Evolutionary conservation across 768 basidiomycete species (phyloP).

Genomic region (Suillus hirtellus): DNA sequence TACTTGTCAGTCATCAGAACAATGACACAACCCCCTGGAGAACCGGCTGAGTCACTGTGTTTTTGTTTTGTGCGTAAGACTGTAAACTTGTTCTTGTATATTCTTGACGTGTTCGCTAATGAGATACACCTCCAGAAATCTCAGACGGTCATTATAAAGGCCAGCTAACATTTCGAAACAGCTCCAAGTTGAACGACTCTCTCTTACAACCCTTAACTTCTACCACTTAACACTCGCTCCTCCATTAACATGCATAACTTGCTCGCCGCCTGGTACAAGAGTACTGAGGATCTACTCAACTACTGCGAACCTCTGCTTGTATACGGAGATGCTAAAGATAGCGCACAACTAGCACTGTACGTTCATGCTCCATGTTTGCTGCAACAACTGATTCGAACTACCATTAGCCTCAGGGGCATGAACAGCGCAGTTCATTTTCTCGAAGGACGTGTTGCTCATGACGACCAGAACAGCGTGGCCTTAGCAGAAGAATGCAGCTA

Average conservation of each 20-base stretch:
- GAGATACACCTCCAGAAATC: neutral
- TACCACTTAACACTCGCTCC: neutral
- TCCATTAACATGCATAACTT: neutral
- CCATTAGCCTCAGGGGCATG: neutral
- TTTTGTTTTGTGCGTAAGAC: neutral
- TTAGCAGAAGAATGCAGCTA: neutral
- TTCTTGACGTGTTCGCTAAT: neutral
- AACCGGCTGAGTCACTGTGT: neutral
- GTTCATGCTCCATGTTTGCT: neutral
- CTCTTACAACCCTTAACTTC: neutral
- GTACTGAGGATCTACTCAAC: neutral
- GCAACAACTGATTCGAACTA: neutral
- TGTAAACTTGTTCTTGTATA: neutral
- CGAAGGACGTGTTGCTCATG: neutral
- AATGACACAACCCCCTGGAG: neutral
- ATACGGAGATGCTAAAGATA: neutral
- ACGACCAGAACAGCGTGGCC: neutral
- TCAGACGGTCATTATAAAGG: neutral
- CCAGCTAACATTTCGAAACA: neutral
- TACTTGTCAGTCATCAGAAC: neutral
- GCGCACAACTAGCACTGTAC: neutral
- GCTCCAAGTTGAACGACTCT: neutral
- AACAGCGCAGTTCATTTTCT: neutral
- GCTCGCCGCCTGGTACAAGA: constrained; percentile 3
- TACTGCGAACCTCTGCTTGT: constrained; percentile 1